phyloP scores from a whole-genome alignment of 306 rosid genomes.

The Echinosophora koreensis region DNA sequence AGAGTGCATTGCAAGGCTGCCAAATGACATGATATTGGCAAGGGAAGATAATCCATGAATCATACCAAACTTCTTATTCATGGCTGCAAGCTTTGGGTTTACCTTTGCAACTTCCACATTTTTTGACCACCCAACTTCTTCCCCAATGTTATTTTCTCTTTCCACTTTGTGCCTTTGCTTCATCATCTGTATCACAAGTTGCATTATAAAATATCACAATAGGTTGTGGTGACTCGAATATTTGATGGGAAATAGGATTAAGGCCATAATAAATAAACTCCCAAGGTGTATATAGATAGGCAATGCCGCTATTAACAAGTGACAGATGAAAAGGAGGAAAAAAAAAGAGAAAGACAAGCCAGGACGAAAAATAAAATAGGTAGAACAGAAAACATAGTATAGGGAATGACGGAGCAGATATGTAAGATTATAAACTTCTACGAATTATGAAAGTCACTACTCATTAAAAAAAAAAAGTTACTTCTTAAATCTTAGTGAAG shows the following conservation, averaged over 20 bases:
- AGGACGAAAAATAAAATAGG: neutral
- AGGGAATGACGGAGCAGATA: neutral
- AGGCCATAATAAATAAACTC: neutral
- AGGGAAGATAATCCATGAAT: conserved; percentile 97
- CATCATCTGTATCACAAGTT: conserved; percentile 78
- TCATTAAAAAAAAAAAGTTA: neutral
- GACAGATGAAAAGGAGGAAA: neutral
- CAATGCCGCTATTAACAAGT: conserved; percentile 17
- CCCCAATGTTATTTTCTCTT: conserved; percentile 83
- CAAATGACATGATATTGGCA: conserved; percentile 92
- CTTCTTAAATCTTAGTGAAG: conserved; percentile 2
- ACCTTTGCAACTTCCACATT: conserved; percentile 87
- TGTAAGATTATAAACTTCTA: conserved; percentile 7
- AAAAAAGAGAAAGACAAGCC: neutral
- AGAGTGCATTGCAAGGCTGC: conserved; percentile 94
- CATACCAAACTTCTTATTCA: conserved; percentile 99
- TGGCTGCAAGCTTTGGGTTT: conserved; percentile 91
- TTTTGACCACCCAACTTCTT: conserved; percentile 92
- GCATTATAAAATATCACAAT: conserved; percentile 9
- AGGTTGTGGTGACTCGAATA: neutral
- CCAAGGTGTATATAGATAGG: no score
- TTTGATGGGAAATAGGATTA: neutral
- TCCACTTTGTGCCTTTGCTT: conserved; percentile 97
- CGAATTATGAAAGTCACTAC: conserved; percentile 8
- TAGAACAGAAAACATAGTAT: neutral